These are phyloP conservation scores for Agastache rugosa DNA, from an alignment of 257 asterid genomes.

Conservation along the genomic window DNA sequence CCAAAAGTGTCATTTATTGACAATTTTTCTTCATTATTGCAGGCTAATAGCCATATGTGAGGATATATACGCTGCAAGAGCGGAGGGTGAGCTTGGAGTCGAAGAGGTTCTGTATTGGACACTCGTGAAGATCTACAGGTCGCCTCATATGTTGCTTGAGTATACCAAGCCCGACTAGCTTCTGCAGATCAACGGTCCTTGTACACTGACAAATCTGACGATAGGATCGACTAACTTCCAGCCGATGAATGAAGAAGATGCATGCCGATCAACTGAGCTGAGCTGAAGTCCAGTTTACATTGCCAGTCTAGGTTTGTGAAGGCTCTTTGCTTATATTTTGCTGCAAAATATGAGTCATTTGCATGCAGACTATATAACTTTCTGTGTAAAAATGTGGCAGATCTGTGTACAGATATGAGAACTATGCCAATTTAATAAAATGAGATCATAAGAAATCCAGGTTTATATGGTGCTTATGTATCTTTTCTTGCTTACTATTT, in stretches of 20 bases:
- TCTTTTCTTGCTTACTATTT: slow-evolving; percentile 7
- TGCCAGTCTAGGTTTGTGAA: slow-evolving; percentile 14
- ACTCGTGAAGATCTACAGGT: slow-evolving; percentile 84
- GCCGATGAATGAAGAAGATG: neutral
- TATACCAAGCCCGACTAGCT: slow-evolving; percentile 80
- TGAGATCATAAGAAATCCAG: slow-evolving; percentile 13
- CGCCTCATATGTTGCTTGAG: slow-evolving; percentile 94
- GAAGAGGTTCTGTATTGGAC: slow-evolving; percentile 96
- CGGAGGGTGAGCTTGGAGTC: slow-evolving; percentile 96
- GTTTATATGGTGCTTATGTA: neutral
- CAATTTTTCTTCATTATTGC: slow-evolving; percentile 20
- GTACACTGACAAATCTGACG: slow-evolving; percentile 23
- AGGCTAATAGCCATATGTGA: slow-evolving; percentile 94
- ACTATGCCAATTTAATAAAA: neutral
- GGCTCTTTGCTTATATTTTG: neutral
- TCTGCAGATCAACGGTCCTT: neutral
- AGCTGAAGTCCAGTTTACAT: slow-evolving; percentile 16
- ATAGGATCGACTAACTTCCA: slow-evolving; percentile 1
- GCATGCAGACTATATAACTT: neutral
- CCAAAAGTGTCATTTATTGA: neutral
- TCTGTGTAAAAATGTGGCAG: slow-evolving; percentile 25
- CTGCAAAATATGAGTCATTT: slow-evolving; percentile 10
- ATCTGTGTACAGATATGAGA: slow-evolving; percentile 24
- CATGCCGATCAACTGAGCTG: slow-evolving; percentile 9
- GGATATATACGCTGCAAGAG: slow-evolving; percentile 95